Evolutionary conservation across 169 alveolate genomes (phyloP).

Genomic region (Cryptosporidium tyzzeri): DNA sequence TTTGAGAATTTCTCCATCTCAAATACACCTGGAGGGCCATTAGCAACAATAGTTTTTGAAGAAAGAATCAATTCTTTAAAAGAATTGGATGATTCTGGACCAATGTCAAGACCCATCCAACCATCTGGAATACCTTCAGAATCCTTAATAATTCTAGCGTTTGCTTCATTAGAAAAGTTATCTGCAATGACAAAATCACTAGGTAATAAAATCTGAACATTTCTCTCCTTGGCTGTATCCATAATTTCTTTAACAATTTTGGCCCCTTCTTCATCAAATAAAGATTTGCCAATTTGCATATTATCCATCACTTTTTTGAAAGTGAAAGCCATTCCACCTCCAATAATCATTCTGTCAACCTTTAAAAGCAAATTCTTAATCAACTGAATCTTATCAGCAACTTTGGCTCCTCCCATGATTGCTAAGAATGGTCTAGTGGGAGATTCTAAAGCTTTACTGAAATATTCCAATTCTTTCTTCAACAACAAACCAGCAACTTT

Average conservation of each 20-base stretch:
- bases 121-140: constrained; percentile 94
- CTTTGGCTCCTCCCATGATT: constrained; percentile 99
- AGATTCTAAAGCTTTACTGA: constrained; percentile 93
- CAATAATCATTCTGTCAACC: constrained; percentile 95
- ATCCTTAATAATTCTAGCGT: constrained; percentile 85
- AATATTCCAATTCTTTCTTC: constrained; percentile 96
- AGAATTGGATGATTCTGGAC: constrained; percentile 91
- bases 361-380: constrained; percentile 92
- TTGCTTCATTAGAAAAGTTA: constrained; percentile 91
- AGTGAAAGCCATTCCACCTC: constrained; percentile 99
- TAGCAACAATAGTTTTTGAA: constrained; percentile 94
- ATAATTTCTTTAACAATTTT: constrained; percentile 93
- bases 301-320: constrained; percentile 91
- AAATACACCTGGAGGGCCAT: constrained; percentile 97
- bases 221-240: constrained; percentile 91
- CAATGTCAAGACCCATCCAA: constrained; percentile 98
- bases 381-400: constrained; percentile 95
- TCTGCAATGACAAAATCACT: constrained; percentile 93
- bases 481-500: constrained; percentile 95
- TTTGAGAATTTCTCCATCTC: constrained; percentile 92
- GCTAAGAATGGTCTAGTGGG: constrained; percentile 96
- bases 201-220: constrained; percentile 94
- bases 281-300: constrained; percentile 93
- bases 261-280: constrained; percentile 97
- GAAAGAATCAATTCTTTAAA: constrained; percentile 84